A percentile compares a stretch with the other conserved stretches of the same genome.
phyloP scores from a whole-genome alignment of 169 alveolate species.

The Cryptosporidium ryanae region DNA sequence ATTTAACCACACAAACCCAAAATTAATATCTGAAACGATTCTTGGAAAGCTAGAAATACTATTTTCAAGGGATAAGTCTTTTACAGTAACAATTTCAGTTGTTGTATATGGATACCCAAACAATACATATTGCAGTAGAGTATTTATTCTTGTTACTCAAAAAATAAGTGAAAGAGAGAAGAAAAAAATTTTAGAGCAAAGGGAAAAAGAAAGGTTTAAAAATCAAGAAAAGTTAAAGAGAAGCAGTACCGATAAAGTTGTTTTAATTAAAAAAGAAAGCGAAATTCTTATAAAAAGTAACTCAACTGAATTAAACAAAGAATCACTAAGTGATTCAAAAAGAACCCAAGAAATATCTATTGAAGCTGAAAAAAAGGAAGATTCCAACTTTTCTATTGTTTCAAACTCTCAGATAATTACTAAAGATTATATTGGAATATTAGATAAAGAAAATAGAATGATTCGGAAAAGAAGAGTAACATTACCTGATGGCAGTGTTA shows the following conservation, averaged over 20 bases:
- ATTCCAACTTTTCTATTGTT: background rate
- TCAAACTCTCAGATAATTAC: constrained; percentile 1
- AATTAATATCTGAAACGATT: constrained; percentile 38
- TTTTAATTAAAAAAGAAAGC: background rate
- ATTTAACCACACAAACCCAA: constrained; percentile 54
- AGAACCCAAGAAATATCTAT: background rate
- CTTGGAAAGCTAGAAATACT: constrained; percentile 45
- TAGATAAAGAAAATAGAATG: constrained; percentile 48
- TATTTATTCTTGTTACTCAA: constrained; percentile 48
- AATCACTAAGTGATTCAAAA: background rate
- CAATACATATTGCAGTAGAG: constrained; percentile 30
- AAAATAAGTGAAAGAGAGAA: constrained; percentile 70
- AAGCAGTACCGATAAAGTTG: background rate
- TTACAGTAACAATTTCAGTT: constrained; percentile 48
- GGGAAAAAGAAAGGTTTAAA: constrained; percentile 20
- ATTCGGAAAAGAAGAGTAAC: constrained; percentile 63
- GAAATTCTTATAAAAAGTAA: background rate
- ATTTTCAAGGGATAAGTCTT: constrained; percentile 60
- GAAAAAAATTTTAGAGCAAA: constrained; percentile 33
- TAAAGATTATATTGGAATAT: constrained; percentile 25
- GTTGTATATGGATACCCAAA: constrained; percentile 55
- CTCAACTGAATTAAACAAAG: constrained; percentile 1
- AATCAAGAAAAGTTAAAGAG: background rate
- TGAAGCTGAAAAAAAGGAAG: background rate
- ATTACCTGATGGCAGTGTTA: constrained; percentile 68